phyloP scores from a whole-genome alignment of 2,329 filamentous ascomycete species.

The Mycosphaerella arachidis region DNA sequence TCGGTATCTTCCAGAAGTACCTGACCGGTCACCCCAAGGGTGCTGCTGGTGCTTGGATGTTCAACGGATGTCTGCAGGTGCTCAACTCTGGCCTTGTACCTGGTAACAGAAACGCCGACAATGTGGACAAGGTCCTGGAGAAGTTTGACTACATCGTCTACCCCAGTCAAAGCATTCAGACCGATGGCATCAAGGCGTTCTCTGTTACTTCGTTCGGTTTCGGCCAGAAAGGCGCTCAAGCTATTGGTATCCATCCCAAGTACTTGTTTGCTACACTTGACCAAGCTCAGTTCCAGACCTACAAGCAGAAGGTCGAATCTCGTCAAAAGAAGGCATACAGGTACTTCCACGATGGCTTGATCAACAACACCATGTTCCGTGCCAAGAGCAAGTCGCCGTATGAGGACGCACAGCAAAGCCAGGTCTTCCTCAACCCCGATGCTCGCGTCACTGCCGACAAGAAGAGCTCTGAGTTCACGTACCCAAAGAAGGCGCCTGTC shows the following conservation, averaged over 20 bases:
- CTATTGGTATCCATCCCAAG: conserved; percentile 92
- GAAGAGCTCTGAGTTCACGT: conserved; percentile 76
- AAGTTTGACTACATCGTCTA: conserved; percentile 98
- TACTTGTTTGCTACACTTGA: conserved; percentile 96
- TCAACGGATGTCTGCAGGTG: conserved; percentile 96
- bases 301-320: conserved; percentile 82
- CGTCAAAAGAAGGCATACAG: conserved; percentile 98
- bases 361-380: conserved; percentile 97
- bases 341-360: conserved; percentile 96
- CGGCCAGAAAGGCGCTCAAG: conserved; percentile 97
- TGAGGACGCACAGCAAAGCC: conserved; percentile 76
- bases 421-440: conserved; percentile 89
- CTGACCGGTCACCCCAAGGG: conserved; percentile 98
- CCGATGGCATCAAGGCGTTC: conserved; percentile 97
- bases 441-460: conserved; percentile 81
- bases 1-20: conserved; percentile 99
- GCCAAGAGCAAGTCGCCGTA: conserved; percentile 92
- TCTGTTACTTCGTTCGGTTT: conserved; percentile 98
- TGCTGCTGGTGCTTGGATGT: conserved; percentile 98
- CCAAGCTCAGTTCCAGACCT: conserved; percentile 72
- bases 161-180: conserved; percentile 91
- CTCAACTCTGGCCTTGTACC: conserved; percentile 91
- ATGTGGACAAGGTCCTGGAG: conserved; percentile 93
- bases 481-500: conserved; percentile 65
- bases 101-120: conserved; percentile 96